phyloP scores from a whole-genome alignment of 176 grass and related monocot genomes.

The Juncus inflexus region DNA sequence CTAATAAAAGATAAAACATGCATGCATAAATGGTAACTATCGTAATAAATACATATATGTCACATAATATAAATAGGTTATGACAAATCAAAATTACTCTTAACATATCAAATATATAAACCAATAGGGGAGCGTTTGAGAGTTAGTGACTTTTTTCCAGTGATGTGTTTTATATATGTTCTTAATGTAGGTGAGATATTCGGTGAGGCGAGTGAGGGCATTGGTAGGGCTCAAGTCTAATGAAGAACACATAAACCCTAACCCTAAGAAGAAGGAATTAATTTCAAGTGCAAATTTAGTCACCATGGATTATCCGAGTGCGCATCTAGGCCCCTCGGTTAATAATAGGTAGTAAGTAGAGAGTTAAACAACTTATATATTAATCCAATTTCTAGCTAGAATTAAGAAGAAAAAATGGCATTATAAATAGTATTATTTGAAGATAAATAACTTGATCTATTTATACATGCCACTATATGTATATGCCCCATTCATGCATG shows the following conservation, averaged over 20 bases:
- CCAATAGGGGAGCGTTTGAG: background rate
- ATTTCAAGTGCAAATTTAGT: constrained; percentile 1
- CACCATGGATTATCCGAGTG: constrained; percentile 27
- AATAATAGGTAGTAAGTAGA: constrained; percentile 18
- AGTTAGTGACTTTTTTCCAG: background rate
- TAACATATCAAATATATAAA: background rate
- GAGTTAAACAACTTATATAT: too few relatives aligned
- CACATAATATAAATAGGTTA: background rate
- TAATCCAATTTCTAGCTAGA: too few relatives aligned
- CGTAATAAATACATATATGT: background rate
- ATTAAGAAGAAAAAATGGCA: too few relatives aligned
- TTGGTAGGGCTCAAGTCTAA: constrained; percentile 17
- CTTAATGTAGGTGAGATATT: constrained; percentile 5
- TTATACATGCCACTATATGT: too few relatives aligned
- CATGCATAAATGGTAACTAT: background rate
- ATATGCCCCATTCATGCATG: background rate
- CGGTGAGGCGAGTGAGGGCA: constrained; percentile 5
- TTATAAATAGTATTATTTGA: too few relatives aligned
- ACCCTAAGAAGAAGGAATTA: background rate
- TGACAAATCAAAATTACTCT: too few relatives aligned
- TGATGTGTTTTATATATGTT: background rate
- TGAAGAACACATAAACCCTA: constrained; percentile 25
- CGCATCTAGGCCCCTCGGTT: constrained; percentile 22
- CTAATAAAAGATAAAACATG: background rate
- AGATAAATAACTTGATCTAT: too few relatives aligned